Conservation (phyloP, 495 filamentous ascomycete species). For the Oidiodendron maius region DNA sequence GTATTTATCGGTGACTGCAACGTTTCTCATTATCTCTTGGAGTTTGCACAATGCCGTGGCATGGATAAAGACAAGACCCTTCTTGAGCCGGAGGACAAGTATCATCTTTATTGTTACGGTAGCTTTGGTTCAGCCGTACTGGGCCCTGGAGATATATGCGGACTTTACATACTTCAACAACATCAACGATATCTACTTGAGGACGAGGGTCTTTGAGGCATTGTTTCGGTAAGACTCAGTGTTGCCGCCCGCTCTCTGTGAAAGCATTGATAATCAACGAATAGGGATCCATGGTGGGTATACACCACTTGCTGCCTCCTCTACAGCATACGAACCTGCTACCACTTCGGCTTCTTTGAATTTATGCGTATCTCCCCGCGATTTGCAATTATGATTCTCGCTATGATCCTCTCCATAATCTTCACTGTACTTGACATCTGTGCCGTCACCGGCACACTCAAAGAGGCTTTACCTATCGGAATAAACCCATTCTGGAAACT, state of each 20-base stretch:
- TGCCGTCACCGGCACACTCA: background rate
- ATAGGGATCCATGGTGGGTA: conserved; percentile 57
- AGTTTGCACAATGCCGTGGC: conserved; percentile 42
- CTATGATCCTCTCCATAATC: conserved; percentile 47
- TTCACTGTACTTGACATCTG: conserved; percentile 50
- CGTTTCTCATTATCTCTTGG: conserved; percentile 41
- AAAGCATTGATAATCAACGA: background rate
- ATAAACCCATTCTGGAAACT: conserved; percentile 47
- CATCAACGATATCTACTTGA: conserved; percentile 41
- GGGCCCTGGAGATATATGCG: conserved; percentile 42
- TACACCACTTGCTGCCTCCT: conserved; percentile 45
- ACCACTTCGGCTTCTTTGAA: conserved; percentile 42
- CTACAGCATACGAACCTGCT: conserved; percentile 47
- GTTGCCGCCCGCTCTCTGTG: background rate
- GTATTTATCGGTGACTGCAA: conserved; percentile 40
- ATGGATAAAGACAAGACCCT: conserved; percentile 44
- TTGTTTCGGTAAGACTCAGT: conserved; percentile 15
- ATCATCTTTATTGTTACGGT: conserved; percentile 36
- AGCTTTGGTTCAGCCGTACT: conserved; percentile 36
- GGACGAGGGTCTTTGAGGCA: conserved; percentile 41
- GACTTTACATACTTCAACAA: conserved; percentile 46
- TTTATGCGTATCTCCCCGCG: conserved; percentile 45
- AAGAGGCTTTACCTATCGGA: conserved; percentile 16
- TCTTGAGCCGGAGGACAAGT: conserved; percentile 30
- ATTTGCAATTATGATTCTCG: conserved; percentile 48